These are phyloP conservation scores for Cairneyella variabilis DNA, from an alignment of 495 filamentous ascomycete genomes.

Conservation along the genomic window DNA sequence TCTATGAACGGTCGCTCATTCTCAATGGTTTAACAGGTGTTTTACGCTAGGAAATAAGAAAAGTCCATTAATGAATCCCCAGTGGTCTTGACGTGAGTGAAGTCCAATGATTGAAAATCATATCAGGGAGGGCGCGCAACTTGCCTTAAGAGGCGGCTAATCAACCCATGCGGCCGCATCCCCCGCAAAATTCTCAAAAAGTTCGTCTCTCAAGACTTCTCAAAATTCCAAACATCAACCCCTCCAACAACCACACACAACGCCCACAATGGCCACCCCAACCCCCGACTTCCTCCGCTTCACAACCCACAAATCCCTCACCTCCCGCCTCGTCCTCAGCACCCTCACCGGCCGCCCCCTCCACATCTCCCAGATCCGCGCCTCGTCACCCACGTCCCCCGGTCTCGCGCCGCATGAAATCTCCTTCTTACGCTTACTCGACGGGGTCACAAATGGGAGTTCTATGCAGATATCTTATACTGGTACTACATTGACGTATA, in stretches of 20 bases:
- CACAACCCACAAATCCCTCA: slow-evolving; percentile 76
- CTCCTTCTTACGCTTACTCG: slow-evolving; percentile 91
- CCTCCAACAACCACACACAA: neutral
- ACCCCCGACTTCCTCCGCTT: slow-evolving; percentile 55
- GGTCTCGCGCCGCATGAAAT: slow-evolving; percentile 91
- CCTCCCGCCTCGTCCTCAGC: slow-evolving; percentile 80
- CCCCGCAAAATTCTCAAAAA: too few relatives aligned
- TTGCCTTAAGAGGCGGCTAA: too few relatives aligned
- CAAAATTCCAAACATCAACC: too few relatives aligned
- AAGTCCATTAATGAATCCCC: slow-evolving; percentile 1
- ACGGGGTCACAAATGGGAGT: slow-evolving; percentile 92
- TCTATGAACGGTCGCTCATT: slow-evolving; percentile 21
- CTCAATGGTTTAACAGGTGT: slow-evolving; percentile 12
- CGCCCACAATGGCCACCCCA: slow-evolving; percentile 20
- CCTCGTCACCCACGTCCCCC: slow-evolving; percentile 75
- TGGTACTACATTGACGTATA: slow-evolving; percentile 86
- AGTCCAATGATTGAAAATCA: too few relatives aligned
- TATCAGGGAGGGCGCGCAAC: too few relatives aligned
- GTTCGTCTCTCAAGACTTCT: too few relatives aligned
- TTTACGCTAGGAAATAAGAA: slow-evolving; percentile 23
- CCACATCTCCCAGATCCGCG: slow-evolving; percentile 89
- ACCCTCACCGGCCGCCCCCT: slow-evolving; percentile 87
- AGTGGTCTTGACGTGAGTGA: too few relatives aligned
- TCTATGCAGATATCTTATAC: slow-evolving; percentile 92
- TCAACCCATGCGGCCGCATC: too few relatives aligned